phyloP scores from a whole-genome alignment of 2,329 filamentous ascomycete species.

The Apiospora koreana region DNA sequence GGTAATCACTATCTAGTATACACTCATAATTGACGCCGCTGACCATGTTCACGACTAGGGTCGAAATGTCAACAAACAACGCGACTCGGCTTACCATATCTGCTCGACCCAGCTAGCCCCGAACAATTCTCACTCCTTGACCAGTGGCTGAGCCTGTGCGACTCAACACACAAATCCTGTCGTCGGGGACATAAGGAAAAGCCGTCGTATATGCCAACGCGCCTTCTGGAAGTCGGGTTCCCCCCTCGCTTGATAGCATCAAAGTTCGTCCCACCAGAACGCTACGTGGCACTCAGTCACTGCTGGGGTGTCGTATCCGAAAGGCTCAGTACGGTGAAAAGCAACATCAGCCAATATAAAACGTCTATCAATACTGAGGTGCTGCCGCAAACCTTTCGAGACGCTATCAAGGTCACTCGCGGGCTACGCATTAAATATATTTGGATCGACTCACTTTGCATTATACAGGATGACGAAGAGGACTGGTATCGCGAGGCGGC shows the following conservation, averaged over 20 bases:
- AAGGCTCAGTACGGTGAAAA: not conserved
- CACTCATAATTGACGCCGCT: too few species aligned
- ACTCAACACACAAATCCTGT: not conserved
- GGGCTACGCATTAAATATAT: slow-evolving; percentile 13
- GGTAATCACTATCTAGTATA: not conserved
- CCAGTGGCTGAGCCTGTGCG: not conserved
- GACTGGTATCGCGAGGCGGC: slow-evolving; percentile 16
- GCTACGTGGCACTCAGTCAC: slow-evolving; percentile 14
- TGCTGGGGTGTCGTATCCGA: slow-evolving; percentile 11
- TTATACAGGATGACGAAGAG: slow-evolving; percentile 16
- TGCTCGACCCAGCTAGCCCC: not conserved
- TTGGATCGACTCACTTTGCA: slow-evolving; percentile 21
- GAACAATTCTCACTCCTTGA: not conserved
- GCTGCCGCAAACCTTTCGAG: slow-evolving; percentile 10
- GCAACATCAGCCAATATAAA: not conserved
- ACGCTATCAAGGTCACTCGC: slow-evolving; percentile 13
- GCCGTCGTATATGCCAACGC: not conserved
- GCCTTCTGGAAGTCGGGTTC: not conserved
- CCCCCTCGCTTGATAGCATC: not conserved
- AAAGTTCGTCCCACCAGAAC: not conserved
- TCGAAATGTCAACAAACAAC: not conserved
- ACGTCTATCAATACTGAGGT: not conserved
- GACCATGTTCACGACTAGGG: not conserved
- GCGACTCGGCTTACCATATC: not conserved
- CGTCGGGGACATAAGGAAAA: not conserved